These are phyloP conservation scores for Hansfordia pulvinata DNA, from an alignment of 2,329 filamentous ascomycete genomes.

Conservation along the genomic window DNA sequence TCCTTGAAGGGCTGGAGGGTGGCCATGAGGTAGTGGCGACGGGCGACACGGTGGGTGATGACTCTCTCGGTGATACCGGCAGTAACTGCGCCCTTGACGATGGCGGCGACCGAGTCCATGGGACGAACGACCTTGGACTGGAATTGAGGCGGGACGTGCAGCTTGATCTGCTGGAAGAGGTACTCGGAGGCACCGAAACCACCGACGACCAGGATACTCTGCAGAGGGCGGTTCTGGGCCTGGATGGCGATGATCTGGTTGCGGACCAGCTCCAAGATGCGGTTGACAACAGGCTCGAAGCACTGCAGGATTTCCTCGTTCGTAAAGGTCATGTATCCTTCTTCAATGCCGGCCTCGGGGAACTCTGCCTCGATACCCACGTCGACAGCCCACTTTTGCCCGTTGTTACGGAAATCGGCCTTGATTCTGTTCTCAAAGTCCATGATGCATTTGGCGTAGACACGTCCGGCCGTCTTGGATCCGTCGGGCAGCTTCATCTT, in stretches of 20 bases:
- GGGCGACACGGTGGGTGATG: constrained; percentile 90
- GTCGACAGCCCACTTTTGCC: constrained; percentile 97
- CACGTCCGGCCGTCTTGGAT: constrained; percentile 92
- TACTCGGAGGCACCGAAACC: constrained; percentile 98
- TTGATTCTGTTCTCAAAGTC: constrained; percentile 99
- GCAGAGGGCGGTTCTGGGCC: constrained; percentile 83
- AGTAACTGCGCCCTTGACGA: constrained; percentile 95
- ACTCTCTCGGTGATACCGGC: constrained; percentile 96
- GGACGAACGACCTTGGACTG: constrained; percentile 95
- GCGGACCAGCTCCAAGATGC: constrained; percentile 86
- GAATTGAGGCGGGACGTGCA: constrained; percentile 95
- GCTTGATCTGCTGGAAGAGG: constrained; percentile 97
- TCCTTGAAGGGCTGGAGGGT: constrained; percentile 98
- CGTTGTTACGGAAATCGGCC: constrained; percentile 97
- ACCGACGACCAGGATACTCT: constrained; percentile 95
- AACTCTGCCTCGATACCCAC: constrained; percentile 98
- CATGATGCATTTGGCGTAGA: constrained; percentile 99
- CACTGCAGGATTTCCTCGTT: constrained; percentile 98
- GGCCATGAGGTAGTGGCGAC: constrained; percentile 97
- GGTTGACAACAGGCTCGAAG: constrained; percentile 95
- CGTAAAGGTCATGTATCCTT: constrained; percentile 99
- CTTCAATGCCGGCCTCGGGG: constrained; percentile 93
- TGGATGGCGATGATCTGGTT: constrained; percentile 99
- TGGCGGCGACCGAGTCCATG: constrained; percentile 97
- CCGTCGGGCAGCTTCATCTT: constrained; percentile 99